phyloP scores from a whole-genome alignment of 805 yeast species.

The Ascoidea asiatica region DNA sequence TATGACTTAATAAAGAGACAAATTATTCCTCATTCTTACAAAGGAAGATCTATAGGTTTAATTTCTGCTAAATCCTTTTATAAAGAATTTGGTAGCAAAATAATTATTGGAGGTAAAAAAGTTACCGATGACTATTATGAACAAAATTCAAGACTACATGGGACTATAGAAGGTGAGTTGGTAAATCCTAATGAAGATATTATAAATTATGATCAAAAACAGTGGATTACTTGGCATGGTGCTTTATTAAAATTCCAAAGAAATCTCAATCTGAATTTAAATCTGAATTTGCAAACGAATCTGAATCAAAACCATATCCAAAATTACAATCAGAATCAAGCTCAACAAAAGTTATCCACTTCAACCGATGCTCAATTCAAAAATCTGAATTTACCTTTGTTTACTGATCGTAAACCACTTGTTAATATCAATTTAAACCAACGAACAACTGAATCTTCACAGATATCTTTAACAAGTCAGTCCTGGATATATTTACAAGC shows the following conservation, averaged over 20 bases:
- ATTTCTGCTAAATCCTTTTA: slow-evolving; percentile 85
- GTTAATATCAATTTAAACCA: neutral
- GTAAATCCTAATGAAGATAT: slow-evolving; percentile 49
- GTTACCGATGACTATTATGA: slow-evolving; percentile 86
- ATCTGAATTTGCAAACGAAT: neutral
- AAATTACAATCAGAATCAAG: neutral
- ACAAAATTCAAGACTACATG: slow-evolving; percentile 29
- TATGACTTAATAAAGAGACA: slow-evolving; percentile 70
- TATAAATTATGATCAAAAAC: slow-evolving; percentile 27
- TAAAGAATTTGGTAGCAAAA: slow-evolving; percentile 83
- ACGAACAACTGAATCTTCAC: neutral
- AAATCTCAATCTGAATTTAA: slow-evolving; percentile 10
- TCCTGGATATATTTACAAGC: slow-evolving; percentile 84
- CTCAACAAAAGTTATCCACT: neutral
- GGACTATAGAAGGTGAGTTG: slow-evolving; percentile 49
- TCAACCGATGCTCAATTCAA: too few relatives aligned
- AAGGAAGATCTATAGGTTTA: slow-evolving; percentile 78
- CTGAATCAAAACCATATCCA: neutral
- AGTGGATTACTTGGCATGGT: slow-evolving; percentile 36
- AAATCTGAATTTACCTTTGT: neutral
- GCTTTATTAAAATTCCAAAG: slow-evolving; percentile 25
- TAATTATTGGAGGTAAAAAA: slow-evolving; percentile 66
- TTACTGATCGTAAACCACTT: neutral
- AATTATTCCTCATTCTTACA: slow-evolving; percentile 77
- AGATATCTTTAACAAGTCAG: slow-evolving; percentile 36